phyloP scores from a whole-genome alignment of 1,284 basidiomycete species.

The Cutaneotrichosporon mucoides region DNA sequence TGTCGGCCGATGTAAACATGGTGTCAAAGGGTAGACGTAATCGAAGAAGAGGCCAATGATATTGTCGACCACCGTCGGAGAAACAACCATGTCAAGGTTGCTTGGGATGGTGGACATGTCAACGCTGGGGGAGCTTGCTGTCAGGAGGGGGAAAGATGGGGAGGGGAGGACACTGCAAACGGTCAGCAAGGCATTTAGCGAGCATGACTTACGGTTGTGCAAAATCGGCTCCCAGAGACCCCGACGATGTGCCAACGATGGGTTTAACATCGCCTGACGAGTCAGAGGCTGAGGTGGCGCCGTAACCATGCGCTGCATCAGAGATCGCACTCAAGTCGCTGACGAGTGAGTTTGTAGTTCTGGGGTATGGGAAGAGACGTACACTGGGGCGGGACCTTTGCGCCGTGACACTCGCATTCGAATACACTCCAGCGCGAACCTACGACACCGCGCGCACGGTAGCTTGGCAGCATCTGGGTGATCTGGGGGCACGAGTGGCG shows the following conservation, averaged over 20 bases:
- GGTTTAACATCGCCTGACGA: background rate
- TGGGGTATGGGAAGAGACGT: background rate
- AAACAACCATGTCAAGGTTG: constrained; percentile 36
- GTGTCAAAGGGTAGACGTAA: constrained; percentile 41
- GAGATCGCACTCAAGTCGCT: constrained; percentile 30
- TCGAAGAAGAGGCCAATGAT: constrained; percentile 43
- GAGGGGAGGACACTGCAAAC: background rate
- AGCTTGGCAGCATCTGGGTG: constrained; percentile 42
- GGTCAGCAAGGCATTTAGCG: background rate
- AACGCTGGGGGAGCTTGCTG: constrained; percentile 9
- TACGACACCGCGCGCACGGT: constrained; percentile 40
- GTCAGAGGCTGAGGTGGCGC: background rate
- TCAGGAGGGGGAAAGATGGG: constrained; percentile 9
- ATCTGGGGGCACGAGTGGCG: constrained; percentile 37
- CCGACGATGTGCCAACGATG: background rate
- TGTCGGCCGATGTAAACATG: constrained; percentile 41
- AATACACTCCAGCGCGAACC: constrained; percentile 41
- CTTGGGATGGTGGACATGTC: constrained; percentile 18
- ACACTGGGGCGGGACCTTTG: constrained; percentile 43
- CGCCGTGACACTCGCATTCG: constrained; percentile 31
- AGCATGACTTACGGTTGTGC: background rate
- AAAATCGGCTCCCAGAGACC: background rate
- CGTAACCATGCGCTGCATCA: constrained; percentile 32
- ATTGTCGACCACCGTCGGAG: constrained; percentile 29
- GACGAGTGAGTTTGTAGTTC: background rate